Base-by-base conservation (phyloP, 169 alveolate species). In the Plasmodium ovale region DNA sequence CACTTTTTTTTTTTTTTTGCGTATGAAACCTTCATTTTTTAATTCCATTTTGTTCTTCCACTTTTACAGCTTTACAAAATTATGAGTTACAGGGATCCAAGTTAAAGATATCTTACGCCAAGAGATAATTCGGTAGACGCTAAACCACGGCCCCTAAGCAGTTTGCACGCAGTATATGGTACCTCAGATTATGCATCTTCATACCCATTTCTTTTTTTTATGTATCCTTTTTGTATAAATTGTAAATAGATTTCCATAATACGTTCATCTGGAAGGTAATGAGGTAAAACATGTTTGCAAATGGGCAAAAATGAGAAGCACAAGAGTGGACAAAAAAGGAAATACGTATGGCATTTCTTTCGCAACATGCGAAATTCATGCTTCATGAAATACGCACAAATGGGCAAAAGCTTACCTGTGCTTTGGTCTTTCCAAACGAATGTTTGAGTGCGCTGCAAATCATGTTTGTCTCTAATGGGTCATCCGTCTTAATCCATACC, bases 201-300 rank as follows among this genome's bases (percentile, higher is more conserved):
- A 42, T 68, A 42, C 3, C 0, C 27, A 65, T 77, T 44, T 54
- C 31, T 31, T 68, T 60, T 82, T 79, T 68, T 51, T 82, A 64
- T 35, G 90, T 67, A 35, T 31, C 58, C 59, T 44, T 82, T 64
- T 82, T 82, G 21, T 44, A 27, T 54, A 72, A 53, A 56, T 87
- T 87, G 49, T 64, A 69, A 87, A 87, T 69, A 62, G 88, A 72
- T n/a, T 87, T 87, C 92, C 88, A 87, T 29, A 87, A 27, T 19
- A 87, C 74, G 10, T 69, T 56, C 87, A 72, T 87, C 87, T 70
- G 58, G 44, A 70, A 70, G 27, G 29, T 25, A 65, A 70, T n/a
- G 49, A 84, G 23, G 23, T 60, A 6, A 82, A 82, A 82, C 16
- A 1, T 6, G 37, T 53, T 25, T 33, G 16, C 51, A 58, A 33